These are phyloP conservation scores for Psilocybe tampanensis DNA, from an alignment of 768 basidiomycete species.

Conservation along the genomic window DNA sequence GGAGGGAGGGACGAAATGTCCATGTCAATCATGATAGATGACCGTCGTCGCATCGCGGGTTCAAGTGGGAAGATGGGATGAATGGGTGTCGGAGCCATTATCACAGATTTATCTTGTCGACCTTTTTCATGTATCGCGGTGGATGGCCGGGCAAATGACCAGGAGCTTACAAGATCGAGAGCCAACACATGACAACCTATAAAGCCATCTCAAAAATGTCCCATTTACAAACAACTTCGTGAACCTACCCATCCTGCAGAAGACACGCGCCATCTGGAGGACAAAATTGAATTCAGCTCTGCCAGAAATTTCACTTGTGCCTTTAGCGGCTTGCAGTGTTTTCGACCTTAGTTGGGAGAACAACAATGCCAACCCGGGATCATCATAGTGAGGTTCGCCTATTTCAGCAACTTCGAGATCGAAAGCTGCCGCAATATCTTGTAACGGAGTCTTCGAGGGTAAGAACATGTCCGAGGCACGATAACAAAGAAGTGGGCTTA, in stretches of 20 bases:
- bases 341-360: conserved; percentile 89
- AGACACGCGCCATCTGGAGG: conserved; percentile 89
- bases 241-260: conserved; percentile 88
- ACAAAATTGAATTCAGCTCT: conserved; percentile 94
- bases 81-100: conserved; percentile 11
- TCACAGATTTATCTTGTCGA: conserved; percentile 1
- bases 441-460: conserved; percentile 65
- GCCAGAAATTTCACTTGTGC: conserved; percentile 88
- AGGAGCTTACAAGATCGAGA: conserved; percentile 84
- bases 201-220: conserved; percentile 2
- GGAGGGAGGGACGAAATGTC: conserved; percentile 67
- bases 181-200: conserved; percentile 93
- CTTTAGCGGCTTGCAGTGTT: conserved; percentile 91
- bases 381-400: conserved; percentile 88
- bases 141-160: conserved; percentile 88
- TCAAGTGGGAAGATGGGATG: conserved; percentile 50
- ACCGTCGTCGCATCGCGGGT: conserved; percentile 57
- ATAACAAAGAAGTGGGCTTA: conserved; percentile 37
- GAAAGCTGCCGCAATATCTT: conserved; percentile 65
- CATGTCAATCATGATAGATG: conserved; percentile 90
- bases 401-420: conserved; percentile 62
- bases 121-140: conserved; percentile 27
- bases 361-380: conserved; percentile 88
- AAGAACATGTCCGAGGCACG: not conserved
- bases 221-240: not conserved